These are phyloP conservation scores for Fusarium sp. DNA, from an alignment of 2,329 filamentous ascomycete genomes.

Conservation along the genomic window DNA sequence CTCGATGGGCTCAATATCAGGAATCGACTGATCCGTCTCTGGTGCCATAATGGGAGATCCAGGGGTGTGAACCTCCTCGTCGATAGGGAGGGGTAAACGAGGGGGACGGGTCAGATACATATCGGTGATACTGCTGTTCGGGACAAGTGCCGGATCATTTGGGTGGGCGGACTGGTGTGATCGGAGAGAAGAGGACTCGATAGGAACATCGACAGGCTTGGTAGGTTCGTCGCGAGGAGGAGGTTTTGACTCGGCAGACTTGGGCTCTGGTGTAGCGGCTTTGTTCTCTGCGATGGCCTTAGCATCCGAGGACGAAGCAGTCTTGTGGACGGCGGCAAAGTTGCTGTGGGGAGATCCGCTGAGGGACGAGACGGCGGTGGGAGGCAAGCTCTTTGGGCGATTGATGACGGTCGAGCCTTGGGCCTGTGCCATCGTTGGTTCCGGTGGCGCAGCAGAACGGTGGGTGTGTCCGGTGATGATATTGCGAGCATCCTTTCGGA, in stretches of 20 bases:
- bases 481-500: slow-evolving; percentile 60
- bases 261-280: slow-evolving; percentile 22
- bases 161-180: slow-evolving; percentile 56
- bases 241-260: slow-evolving; percentile 28
- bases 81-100: slow-evolving; percentile 91
- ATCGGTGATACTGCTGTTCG: slow-evolving; percentile 73
- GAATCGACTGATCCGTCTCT: slow-evolving; percentile 70
- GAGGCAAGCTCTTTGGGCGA: slow-evolving; percentile 63
- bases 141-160: slow-evolving; percentile 61
- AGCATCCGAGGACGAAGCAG: slow-evolving; percentile 39
- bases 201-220: slow-evolving; percentile 73
- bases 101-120: slow-evolving; percentile 82
- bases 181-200: slow-evolving; percentile 58
- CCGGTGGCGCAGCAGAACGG: slow-evolving; percentile 72
- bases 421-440: slow-evolving; percentile 74
- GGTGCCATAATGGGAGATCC: slow-evolving; percentile 90
- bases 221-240: slow-evolving; percentile 57
- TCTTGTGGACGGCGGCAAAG: slow-evolving; percentile 51
- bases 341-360: slow-evolving; percentile 63
- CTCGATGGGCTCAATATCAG: slow-evolving; percentile 68
- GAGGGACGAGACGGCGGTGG: slow-evolving; percentile 65
- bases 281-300: slow-evolving; percentile 30
- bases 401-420: slow-evolving; percentile 69
- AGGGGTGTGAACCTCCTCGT: slow-evolving; percentile 90
- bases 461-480: slow-evolving; percentile 71